A percentile compares a stretch with the other conserved stretches of the same genome.
Evolutionary conservation across 768 basidiomycete species (phyloP).

Genomic region (Collybiopsis confluens): DNA sequence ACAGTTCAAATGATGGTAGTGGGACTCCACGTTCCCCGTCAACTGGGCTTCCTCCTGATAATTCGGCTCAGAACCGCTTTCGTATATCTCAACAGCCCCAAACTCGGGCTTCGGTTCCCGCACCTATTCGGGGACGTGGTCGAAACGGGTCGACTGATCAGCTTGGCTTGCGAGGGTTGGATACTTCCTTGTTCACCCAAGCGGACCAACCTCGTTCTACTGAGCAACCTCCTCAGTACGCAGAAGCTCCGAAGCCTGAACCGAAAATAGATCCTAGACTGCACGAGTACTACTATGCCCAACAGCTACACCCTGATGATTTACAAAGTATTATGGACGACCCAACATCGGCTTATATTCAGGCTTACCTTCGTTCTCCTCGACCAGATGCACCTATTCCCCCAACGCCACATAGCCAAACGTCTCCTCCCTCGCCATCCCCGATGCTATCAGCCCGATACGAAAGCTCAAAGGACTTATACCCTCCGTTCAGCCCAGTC

Average conservation of each 20-base stretch:
- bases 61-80: background rate
- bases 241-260: constrained; percentile 19
- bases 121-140: constrained; percentile 42
- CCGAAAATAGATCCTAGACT: constrained; percentile 16
- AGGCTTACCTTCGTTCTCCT: constrained; percentile 49
- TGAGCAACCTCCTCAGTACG: constrained; percentile 26
- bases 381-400: constrained; percentile 77
- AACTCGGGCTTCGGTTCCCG: constrained; percentile 15
- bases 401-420: constrained; percentile 74
- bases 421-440: constrained; percentile 69
- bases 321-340: constrained; percentile 48
- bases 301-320: constrained; percentile 51
- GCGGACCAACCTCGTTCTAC: constrained; percentile 21
- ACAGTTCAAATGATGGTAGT: constrained; percentile 43
- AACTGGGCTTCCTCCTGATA: constrained; percentile 40
- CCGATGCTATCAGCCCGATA: constrained; percentile 55
- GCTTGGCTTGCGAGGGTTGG: constrained; percentile 55
- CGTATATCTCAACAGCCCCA: constrained; percentile 1
- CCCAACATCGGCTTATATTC: constrained; percentile 54
- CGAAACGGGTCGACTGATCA: constrained; percentile 61
- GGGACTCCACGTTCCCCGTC: constrained; percentile 71
- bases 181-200: constrained; percentile 51
- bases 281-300: constrained; percentile 31
- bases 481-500: constrained; percentile 47
- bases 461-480: constrained; percentile 30